Evolutionary conservation across 495 filamentous ascomycete species (phyloP), one percentile per base, ranked within the genome.

Genomic region (Sphaerosporella brunnea): DNA sequence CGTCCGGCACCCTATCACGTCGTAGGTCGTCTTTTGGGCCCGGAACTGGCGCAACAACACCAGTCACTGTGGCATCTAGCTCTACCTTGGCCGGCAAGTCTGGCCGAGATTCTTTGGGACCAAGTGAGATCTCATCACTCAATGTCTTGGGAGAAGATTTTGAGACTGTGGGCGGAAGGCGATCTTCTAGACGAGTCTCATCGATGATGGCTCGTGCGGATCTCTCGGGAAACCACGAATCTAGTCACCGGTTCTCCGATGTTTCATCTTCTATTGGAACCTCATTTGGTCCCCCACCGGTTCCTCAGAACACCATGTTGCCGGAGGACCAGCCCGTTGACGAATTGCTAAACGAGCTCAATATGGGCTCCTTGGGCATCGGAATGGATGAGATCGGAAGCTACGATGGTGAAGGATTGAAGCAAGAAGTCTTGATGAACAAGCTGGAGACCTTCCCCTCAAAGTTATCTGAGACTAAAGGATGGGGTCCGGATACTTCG

Each of bases 181-280:
- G 84, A 35, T 90, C 84, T 10, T 90, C 84, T 8, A 72, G 90
- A 24, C 73, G 90, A 23, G 84, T 96, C 18, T 96, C 90, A 62
- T 95, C 90, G 28, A 68, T 96, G 50, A 72, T 96, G 44, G 82
- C 90, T n/a, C 72, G 88, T 53, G 80, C 86, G 18, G 88, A 96
- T 58, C 66, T 95, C 10, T 88, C 84, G 0, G 78, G 68, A 20
- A 75, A 58, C 36, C 66, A 69, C 58, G 71, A 71, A n/a, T 66
- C 69, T 50, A 68, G 72, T 52, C 77, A 74, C 28, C 76, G 86
- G 35, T 95, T 90, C 23, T 74, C 88, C 36, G 81, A 82, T 51
- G 75, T 72, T 47, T 73, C 77, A 28, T 73, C 74, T 13, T 59
- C 56, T 19, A 51, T 59, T 41, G 56, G 56, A 7, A 30, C 56